Evolutionary conservation across 1,284 basidiomycete species (phyloP).

Genomic region (Anthracocystis walkeri): DNA sequence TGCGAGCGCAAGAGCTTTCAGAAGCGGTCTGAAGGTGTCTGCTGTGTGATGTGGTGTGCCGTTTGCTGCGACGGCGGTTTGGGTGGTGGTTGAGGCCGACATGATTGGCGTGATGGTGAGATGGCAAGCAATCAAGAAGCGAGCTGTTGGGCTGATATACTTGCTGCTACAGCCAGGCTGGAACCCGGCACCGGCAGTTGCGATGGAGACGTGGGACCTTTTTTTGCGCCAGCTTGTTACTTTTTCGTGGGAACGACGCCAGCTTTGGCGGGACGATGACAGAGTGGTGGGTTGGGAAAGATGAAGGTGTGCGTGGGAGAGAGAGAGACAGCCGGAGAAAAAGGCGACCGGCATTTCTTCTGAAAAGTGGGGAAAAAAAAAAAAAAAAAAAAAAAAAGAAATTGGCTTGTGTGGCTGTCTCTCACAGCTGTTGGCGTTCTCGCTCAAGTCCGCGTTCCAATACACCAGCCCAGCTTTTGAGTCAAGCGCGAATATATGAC

Average conservation of each 20-base stretch:
- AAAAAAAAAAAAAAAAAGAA: not conserved
- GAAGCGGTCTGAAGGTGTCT: constrained; percentile 61
- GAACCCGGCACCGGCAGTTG: constrained; percentile 1
- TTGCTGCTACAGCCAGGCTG: not conserved
- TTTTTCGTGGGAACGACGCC: not conserved
- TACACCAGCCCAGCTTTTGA: not conserved
- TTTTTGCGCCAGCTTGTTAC: not conserved
- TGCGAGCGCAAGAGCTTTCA: constrained; percentile 56
- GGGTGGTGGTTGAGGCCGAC: not conserved
- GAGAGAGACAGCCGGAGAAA: not conserved
- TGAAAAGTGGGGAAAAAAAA: not conserved
- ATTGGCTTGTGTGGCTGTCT: not conserved
- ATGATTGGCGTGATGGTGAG: constrained; percentile 4
- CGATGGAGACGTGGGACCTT: no score
- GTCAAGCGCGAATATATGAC: not conserved
- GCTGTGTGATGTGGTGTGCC: constrained; percentile 44
- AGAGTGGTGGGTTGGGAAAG: not conserved
- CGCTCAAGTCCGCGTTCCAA: not conserved
- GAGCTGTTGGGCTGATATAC: constrained; percentile 2
- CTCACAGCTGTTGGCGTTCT: not conserved
- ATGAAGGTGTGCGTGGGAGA: constrained; percentile 7
- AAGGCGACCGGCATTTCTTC: not conserved
- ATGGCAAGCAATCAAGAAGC: not conserved
- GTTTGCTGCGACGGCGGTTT: constrained; percentile 11
- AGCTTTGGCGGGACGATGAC: not conserved